These are phyloP conservation scores for Backusella psychrophila DNA, from an alignment of 192 early-diverging fungal species.

Conservation along the genomic window DNA sequence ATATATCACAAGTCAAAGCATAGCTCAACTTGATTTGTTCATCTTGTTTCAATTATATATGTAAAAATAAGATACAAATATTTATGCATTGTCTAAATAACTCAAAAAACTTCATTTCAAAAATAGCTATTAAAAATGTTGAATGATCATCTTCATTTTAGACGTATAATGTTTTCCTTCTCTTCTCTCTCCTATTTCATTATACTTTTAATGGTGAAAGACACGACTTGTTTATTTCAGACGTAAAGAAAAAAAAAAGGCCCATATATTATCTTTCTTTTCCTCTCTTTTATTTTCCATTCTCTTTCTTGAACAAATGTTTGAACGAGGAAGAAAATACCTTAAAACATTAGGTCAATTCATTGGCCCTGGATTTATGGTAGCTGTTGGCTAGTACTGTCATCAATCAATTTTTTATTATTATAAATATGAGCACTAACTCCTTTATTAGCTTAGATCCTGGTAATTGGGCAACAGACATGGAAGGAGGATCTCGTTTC, in stretches of 20 bases:
- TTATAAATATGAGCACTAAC: background rate
- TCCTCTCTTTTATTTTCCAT: background rate
- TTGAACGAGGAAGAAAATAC: background rate
- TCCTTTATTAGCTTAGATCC: slow-evolving; percentile 59
- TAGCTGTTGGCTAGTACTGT: slow-evolving; percentile 33
- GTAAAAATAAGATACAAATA: background rate
- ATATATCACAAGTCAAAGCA: no score
- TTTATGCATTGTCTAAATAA: background rate
- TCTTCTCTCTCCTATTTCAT: background rate
- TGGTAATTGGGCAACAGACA: slow-evolving; percentile 86
- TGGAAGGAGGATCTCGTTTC: slow-evolving; percentile 72
- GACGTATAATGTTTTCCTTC: background rate
- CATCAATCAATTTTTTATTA: background rate
- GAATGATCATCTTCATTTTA: background rate
- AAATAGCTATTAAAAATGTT: slow-evolving; percentile 1
- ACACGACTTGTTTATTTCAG: background rate
- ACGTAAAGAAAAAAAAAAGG: background rate
- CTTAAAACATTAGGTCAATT: slow-evolving; percentile 11
- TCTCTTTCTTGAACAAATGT: background rate
- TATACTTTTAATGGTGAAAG: background rate
- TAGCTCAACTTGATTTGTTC: no score
- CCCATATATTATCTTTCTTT: background rate
- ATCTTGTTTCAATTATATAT: background rate
- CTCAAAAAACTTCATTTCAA: background rate
- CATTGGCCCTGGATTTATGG: slow-evolving; percentile 34